Evolutionary conservation across 805 yeast species (phyloP), one percentile per base, ranked within the genome.

Genomic region (Candida tibetensis): DNA sequence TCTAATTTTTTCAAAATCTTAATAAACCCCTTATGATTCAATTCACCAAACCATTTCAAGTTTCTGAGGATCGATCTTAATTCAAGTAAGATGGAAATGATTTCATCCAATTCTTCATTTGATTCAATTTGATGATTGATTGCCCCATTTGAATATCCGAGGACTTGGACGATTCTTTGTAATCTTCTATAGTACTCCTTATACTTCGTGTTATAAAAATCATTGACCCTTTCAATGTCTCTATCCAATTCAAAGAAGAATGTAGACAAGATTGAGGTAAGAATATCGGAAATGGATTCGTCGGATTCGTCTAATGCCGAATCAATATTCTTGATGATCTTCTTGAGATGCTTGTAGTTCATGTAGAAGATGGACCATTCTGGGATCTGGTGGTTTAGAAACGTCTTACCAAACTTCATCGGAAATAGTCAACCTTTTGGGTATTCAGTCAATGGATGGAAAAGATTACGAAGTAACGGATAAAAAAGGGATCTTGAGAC

Each of bases 1-100:
- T 91, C 97, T 50, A 90, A 71, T 54, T 90, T 90, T 65, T 90
- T 90, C 54, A 91, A 69, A 46, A 91, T 91, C 65, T 90, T 90
- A 37, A 81, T 76, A 50, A 89, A 85, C 0, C 96, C 98, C 44
- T 95, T 79, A 55, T 84, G 86, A 67, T 90, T 90, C 51, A 90
- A 76, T 55, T 91, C 97, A 17, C 95, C 95, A 58, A 77, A 90
- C 96, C 97, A 91, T 58, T 86, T 89, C 55, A 90, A 69, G 60
- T 89, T 89, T 40, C 96, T 72, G 44, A 85, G 77, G 42, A 79
- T 79, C 13, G 83, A 72, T 32, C 95, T 73, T 37, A 88, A 68
- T 58, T 89, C 96, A 16, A 88, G 67, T 27, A 90, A 64, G 14
- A 88, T 81, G 16, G 60, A 49, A 31, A 66, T 56, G 17, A 68